Base-by-base conservation (phyloP, 1,139 yeast genomes). In the Pneumocystis canis region DNA sequence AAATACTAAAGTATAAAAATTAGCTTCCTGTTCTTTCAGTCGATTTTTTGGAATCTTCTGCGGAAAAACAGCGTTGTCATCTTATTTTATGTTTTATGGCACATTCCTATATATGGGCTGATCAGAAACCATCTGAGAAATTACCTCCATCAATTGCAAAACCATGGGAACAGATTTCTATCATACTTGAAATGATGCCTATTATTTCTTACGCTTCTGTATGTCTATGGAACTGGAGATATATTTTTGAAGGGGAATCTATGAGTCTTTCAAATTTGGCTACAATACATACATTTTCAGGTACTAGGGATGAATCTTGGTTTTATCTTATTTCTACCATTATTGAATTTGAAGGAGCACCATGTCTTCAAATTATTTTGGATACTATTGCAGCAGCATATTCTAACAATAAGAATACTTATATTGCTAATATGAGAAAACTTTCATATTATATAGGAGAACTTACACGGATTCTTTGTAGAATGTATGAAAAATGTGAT, bases 401-500 rank as follows among this genome's bases (percentile, higher is more conserved):
- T 64, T 69, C 69, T 2, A 73, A 75, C 53, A 75, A 82, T 62
- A 67, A 75, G 11, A 69, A 68, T 0, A 69, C 69, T 6, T 82
- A 85, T 18, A 75, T 77, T 1, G 69, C 68, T 56, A 73, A 78
- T 59, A 75, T 89, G 56, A 88, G 87, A 70, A 74, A 72, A 58
- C 75, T 89, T 65, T 96, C 96, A 1, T 88, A 86, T 71, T 76
- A 80, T 60, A 85, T 90, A 60, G 96, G 88, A 71, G 76, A 78
- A 64, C 76, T 90, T 68, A 94, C 90, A n/a, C 77, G 85, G 2
- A 80, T 87, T 0, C 75, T 90, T 68, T 82, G 85, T 82, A 80
- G 82, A 69, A 87, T 90, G 95, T 90, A 87, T 71, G 96, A 89
- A 68, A 86, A 86, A 87, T 89, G 97, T 73, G 96, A 89, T 71